phyloP scores from a whole-genome alignment of 192 early-diverging fungal genomes.

The Ambispora gerdemannii region DNA sequence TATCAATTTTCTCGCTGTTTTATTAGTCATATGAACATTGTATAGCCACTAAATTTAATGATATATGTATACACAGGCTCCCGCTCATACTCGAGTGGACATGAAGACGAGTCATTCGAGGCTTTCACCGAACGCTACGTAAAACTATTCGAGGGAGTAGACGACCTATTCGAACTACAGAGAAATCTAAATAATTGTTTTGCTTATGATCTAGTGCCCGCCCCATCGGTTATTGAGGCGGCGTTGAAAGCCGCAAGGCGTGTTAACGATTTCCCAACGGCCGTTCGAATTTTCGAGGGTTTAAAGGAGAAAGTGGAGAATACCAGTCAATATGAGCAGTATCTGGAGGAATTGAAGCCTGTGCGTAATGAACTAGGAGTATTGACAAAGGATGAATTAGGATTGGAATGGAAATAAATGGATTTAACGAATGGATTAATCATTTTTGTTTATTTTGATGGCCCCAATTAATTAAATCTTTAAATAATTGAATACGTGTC shows the following conservation, averaged over 20 bases:
- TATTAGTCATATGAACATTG: too few species aligned
- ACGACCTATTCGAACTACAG: slow-evolving; percentile 97
- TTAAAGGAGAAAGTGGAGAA: slow-evolving; percentile 86
- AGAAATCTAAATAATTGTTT: slow-evolving; percentile 97
- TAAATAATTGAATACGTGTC: too few species aligned
- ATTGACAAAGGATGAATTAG: slow-evolving; percentile 74
- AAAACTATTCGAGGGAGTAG: slow-evolving; percentile 79
- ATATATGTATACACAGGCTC: too few species aligned
- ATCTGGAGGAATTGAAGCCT: slow-evolving; percentile 84
- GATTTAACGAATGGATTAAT: too few species aligned
- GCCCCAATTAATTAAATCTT: too few species aligned
- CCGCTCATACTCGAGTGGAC: slow-evolving; percentile 63
- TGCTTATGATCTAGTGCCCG: slow-evolving; percentile 91
- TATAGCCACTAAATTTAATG: too few species aligned
- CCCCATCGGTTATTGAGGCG: slow-evolving; percentile 82
- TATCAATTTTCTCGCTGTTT: too few species aligned
- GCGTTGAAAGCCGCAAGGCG: slow-evolving; percentile 88
- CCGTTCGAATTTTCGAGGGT: slow-evolving; percentile 92
- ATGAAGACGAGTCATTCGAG: slow-evolving; percentile 74
- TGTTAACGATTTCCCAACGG: slow-evolving; percentile 91
- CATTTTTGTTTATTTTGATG: too few species aligned
- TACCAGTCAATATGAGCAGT: slow-evolving; percentile 83
- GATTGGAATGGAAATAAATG: slow-evolving; percentile 3
- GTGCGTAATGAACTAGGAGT: slow-evolving; percentile 85
- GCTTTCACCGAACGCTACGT: slow-evolving; percentile 75